These are phyloP conservation scores for Myxozyma nipponensis DNA, from an alignment of 805 yeast species.

Conservation along the genomic window DNA sequence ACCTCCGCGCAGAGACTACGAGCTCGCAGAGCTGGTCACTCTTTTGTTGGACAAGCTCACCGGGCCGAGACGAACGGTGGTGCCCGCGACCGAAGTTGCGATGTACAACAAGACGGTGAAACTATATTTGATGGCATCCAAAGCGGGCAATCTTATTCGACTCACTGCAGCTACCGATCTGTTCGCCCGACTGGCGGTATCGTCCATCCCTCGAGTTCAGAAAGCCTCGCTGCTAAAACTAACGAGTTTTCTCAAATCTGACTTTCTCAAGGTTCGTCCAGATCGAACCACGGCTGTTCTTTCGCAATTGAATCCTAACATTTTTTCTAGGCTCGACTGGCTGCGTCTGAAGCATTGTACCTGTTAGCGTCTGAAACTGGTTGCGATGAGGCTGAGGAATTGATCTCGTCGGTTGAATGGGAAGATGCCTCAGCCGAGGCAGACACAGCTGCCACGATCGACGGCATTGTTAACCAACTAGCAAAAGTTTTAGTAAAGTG, in stretches of 20 bases:
- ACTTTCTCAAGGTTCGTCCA: slow-evolving; percentile 8
- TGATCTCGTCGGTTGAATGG: slow-evolving; percentile 2
- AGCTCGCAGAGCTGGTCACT: slow-evolving; percentile 10
- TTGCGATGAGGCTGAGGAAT: slow-evolving; percentile 1
- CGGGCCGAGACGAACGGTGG: background rate
- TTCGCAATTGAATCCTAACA: background rate
- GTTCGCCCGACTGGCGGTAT: slow-evolving; percentile 2
- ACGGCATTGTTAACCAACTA: background rate
- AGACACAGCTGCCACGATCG: background rate
- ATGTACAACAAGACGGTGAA: slow-evolving; percentile 18
- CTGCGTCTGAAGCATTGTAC: slow-evolving; percentile 15
- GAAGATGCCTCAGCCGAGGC: background rate
- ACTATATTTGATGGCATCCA: slow-evolving; percentile 7
- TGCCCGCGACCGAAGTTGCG: background rate
- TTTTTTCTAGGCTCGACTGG: slow-evolving; percentile 12
- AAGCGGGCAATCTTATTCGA: slow-evolving; percentile 2
- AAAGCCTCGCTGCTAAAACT: slow-evolving; percentile 17
- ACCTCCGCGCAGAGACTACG: slow-evolving; percentile 11
- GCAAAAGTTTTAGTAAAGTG: background rate
- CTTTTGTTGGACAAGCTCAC: slow-evolving; percentile 5
- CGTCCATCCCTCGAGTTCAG: slow-evolving; percentile 2
- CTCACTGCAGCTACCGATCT: background rate
- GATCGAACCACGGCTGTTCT: too few species aligned
- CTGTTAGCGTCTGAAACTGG: slow-evolving; percentile 4
- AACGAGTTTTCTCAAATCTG: slow-evolving; percentile 1